phyloP scores from a whole-genome alignment of 1,284 basidiomycete species.

The Heterobasidion annosum region DNA sequence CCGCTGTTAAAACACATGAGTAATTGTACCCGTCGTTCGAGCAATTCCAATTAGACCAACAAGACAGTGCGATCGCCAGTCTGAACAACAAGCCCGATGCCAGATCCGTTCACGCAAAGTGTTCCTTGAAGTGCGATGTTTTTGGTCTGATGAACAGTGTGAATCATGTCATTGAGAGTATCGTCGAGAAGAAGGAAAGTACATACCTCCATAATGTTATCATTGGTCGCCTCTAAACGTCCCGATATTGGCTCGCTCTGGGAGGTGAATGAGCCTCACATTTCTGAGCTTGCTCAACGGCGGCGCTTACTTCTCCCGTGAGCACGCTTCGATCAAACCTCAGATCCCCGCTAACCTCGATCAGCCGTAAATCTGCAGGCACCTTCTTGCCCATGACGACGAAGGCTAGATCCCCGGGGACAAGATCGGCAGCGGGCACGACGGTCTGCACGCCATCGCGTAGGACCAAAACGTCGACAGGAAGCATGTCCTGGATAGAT shows the following conservation, averaged over 20 bases:
- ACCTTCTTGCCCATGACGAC: slow-evolving; percentile 54
- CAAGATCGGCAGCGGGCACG: slow-evolving; percentile 47
- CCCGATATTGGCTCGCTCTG: slow-evolving; percentile 31
- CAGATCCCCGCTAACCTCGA: slow-evolving; percentile 46
- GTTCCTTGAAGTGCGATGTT: slow-evolving; percentile 60
- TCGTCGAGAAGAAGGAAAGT: not conserved
- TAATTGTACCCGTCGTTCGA: not conserved
- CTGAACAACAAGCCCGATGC: slow-evolving; percentile 43
- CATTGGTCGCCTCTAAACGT: slow-evolving; percentile 30
- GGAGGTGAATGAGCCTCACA: not conserved
- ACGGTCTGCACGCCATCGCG: slow-evolving; percentile 29
- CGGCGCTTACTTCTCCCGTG: slow-evolving; percentile 37
- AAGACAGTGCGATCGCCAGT: slow-evolving; percentile 49
- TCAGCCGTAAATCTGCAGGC: slow-evolving; percentile 62
- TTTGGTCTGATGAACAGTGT: slow-evolving; percentile 25
- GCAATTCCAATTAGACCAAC: slow-evolving; percentile 9
- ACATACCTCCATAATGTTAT: slow-evolving; percentile 26
- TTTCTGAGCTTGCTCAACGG: not conserved
- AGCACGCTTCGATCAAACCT: slow-evolving; percentile 54
- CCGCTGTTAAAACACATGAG: slow-evolving; percentile 25
- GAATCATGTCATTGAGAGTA: not conserved
- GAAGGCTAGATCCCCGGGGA: slow-evolving; percentile 54
- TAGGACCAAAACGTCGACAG: slow-evolving; percentile 36
- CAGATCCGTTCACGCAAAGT: slow-evolving; percentile 46
- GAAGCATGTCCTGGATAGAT: slow-evolving; percentile 42